A percentile compares a stretch with the other conserved stretches of the same genome.
These are phyloP conservation scores for Phoma herbarum DNA, from an alignment of 2,329 filamentous ascomycete genomes.

Conservation along the genomic window DNA sequence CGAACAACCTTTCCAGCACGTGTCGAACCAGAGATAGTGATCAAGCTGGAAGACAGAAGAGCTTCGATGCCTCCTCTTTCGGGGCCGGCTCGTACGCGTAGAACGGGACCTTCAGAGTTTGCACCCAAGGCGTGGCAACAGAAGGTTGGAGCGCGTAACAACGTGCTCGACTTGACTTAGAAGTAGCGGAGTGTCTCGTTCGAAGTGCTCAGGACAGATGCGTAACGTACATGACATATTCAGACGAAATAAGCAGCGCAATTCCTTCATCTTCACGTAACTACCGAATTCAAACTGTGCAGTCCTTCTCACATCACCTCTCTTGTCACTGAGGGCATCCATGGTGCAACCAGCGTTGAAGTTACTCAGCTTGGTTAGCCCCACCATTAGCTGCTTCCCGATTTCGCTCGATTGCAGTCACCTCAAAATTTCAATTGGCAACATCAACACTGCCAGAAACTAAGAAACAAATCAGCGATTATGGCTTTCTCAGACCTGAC, in stretches of 20 bases:
- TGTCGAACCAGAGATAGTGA: not conserved
- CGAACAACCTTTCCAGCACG: not conserved
- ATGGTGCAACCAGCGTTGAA: not conserved
- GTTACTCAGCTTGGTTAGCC: slow-evolving; percentile 10
- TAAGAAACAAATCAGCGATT: not conserved
- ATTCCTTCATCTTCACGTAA: not conserved
- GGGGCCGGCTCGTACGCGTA: not conserved
- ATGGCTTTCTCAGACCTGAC: slow-evolving; percentile 54
- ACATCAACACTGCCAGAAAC: slow-evolving; percentile 1
- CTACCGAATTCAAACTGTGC: not conserved
- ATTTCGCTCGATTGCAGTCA: slow-evolving; percentile 21
- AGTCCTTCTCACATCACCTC: not conserved
- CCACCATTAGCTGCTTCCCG: slow-evolving; percentile 15
- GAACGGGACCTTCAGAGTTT: not conserved
- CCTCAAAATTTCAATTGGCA: slow-evolving; percentile 27
- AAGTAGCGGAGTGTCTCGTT: not conserved
- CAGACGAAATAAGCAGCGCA: not conserved
- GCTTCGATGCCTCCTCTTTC: not conserved
- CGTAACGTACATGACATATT: not conserved
- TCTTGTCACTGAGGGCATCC: not conserved
- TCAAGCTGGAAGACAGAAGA: not conserved
- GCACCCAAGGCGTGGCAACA: slow-evolving; percentile 1
- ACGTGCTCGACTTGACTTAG: not conserved
- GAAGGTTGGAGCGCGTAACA: slow-evolving; percentile 1
- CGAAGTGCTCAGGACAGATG: not conserved